phyloP scores from a whole-genome alignment of 177 flowering plant species.

The Tripterygium wilfordii region DNA sequence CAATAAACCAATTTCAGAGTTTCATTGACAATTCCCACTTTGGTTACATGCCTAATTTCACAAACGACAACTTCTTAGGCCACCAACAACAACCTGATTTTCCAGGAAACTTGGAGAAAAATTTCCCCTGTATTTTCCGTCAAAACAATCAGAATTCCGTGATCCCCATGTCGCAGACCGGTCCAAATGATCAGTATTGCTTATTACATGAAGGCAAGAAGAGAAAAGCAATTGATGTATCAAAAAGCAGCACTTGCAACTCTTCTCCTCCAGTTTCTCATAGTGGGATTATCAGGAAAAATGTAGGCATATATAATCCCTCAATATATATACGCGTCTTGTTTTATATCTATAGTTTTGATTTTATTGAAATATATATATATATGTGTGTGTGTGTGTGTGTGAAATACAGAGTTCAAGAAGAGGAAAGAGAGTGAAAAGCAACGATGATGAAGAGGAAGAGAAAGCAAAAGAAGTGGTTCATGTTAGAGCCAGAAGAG shows the following conservation, averaged over 20 bases:
- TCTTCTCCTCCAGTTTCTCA: slow-evolving; percentile 28
- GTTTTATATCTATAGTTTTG: not conserved
- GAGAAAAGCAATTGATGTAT: slow-evolving; percentile 27
- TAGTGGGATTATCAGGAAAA: slow-evolving; percentile 18
- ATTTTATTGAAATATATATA: not conserved
- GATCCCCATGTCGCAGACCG: slow-evolving; percentile 2
- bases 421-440: slow-evolving; percentile 30
- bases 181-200: not conserved
- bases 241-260: slow-evolving; percentile 28
- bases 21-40: slow-evolving; percentile 6
- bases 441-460: slow-evolving; percentile 22
- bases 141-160: slow-evolving; percentile 2
- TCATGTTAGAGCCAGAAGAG: slow-evolving; percentile 66
- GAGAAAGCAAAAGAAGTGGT: slow-evolving; percentile 44
- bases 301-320: slow-evolving; percentile 18
- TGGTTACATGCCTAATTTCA: slow-evolving; percentile 18
- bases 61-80: slow-evolving; percentile 17
- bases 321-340: not conserved
- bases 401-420: slow-evolving; percentile 18
- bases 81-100: slow-evolving; percentile 15
- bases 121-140: slow-evolving; percentile 14
- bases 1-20: slow-evolving; percentile 13
- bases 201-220: slow-evolving; percentile 18
- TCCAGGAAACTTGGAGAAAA: slow-evolving; percentile 20
- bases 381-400: no score